A percentile compares a stretch with the other conserved stretches of the same genome.
phyloP scores from a whole-genome alignment of 2,329 filamentous ascomycete genomes.

The Teratosphaeria pseudoeucalypti region DNA sequence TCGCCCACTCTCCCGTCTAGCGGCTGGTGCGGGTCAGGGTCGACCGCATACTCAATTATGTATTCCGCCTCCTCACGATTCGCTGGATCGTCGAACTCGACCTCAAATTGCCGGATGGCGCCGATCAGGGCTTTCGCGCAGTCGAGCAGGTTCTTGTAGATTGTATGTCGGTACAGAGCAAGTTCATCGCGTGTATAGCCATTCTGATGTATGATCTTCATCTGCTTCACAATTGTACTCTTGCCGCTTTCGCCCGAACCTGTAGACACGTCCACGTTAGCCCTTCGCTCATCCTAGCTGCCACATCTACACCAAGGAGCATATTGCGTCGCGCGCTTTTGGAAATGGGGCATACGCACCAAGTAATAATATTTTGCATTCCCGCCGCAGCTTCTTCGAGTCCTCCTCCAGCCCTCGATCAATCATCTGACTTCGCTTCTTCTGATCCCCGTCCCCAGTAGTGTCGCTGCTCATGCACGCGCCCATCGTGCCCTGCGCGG shows the following conservation, averaged over 20 bases:
- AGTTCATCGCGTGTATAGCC: slow-evolving; percentile 93
- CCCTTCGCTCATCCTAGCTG: background rate
- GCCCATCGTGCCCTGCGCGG: slow-evolving; percentile 54
- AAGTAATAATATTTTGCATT: slow-evolving; percentile 96
- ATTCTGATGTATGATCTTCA: slow-evolving; percentile 99
- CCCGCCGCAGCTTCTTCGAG: slow-evolving; percentile 78
- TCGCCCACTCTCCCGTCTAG: slow-evolving; percentile 72
- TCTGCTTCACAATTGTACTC: slow-evolving; percentile 98
- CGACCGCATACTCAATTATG: slow-evolving; percentile 76
- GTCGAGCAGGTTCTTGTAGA: slow-evolving; percentile 97
- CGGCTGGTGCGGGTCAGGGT: slow-evolving; percentile 77
- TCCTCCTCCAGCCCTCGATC: slow-evolving; percentile 91
- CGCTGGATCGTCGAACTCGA: slow-evolving; percentile 61
- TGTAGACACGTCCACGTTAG: slow-evolving; percentile 28
- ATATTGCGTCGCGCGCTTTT: background rate
- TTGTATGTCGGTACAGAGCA: slow-evolving; percentile 84
- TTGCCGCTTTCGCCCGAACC: slow-evolving; percentile 98
- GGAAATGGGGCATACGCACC: slow-evolving; percentile 44
- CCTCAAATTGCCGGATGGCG: slow-evolving; percentile 84
- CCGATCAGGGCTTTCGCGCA: slow-evolving; percentile 88
- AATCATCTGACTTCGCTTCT: slow-evolving; percentile 93
- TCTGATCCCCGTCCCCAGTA: slow-evolving; percentile 78
- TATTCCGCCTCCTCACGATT: slow-evolving; percentile 69
- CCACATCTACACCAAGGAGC: background rate
- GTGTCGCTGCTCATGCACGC: slow-evolving; percentile 85